phyloP scores from a whole-genome alignment of 2,329 filamentous ascomycete genomes.

The Drechslera avenae region DNA sequence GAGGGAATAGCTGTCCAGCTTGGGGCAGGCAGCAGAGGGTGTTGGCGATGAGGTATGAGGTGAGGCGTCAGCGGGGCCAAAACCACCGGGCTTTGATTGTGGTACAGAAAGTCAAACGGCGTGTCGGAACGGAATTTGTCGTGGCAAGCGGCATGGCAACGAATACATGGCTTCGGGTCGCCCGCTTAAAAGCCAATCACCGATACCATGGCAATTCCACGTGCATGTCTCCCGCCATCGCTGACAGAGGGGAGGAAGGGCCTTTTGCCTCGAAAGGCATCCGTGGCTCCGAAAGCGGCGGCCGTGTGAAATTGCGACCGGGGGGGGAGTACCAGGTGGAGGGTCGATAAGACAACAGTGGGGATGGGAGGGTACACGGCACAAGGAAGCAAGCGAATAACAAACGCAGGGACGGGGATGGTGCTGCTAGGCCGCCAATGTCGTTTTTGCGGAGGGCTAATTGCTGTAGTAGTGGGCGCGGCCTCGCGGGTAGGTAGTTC shows the following conservation, averaged over 20 bases:
- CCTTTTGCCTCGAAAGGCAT: constrained; percentile 34
- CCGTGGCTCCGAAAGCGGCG: constrained; percentile 31
- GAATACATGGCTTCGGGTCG: constrained; percentile 39
- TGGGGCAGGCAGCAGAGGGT: constrained; percentile 25
- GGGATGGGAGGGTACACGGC: constrained; percentile 12
- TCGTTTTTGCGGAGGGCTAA: constrained; percentile 10
- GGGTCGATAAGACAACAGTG: constrained; percentile 36
- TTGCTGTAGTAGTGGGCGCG: constrained; percentile 8
- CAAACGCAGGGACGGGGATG: constrained; percentile 19
- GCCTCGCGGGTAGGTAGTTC: constrained; percentile 15
- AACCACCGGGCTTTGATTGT: constrained; percentile 34
- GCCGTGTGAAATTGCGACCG: constrained; percentile 40
- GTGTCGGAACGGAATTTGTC: constrained; percentile 26
- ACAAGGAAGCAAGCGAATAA: constrained; percentile 23
- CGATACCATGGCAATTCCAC: constrained; percentile 16
- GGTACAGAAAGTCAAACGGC: constrained; percentile 34
- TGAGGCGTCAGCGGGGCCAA: constrained; percentile 42
- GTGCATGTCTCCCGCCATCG: constrained; percentile 27
- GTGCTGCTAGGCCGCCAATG: constrained; percentile 15
- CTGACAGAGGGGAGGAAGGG: constrained; percentile 26
- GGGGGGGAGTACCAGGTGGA: constrained; percentile 31
- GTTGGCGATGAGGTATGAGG: no score
- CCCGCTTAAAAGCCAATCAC: constrained; percentile 38
- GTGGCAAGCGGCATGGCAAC: constrained; percentile 44
- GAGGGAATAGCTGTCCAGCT: constrained; percentile 11